phyloP scores from a whole-genome alignment of 2,329 filamentous ascomycete genomes.

The Ilyonectria robusta region DNA sequence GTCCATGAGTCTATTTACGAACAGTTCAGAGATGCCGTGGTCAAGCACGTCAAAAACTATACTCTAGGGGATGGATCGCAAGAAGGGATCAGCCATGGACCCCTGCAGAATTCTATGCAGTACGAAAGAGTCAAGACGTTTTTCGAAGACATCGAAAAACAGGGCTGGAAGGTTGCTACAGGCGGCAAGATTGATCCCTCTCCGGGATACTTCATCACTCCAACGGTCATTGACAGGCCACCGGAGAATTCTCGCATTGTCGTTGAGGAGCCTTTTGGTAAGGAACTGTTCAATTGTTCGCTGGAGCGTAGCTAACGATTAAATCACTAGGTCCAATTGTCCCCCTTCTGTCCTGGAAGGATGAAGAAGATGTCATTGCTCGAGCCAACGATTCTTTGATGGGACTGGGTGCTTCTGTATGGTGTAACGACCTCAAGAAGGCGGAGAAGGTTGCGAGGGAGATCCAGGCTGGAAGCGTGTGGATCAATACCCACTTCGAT shows the following conservation, averaged over 20 bases:
- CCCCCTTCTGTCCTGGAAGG: constrained; percentile 72
- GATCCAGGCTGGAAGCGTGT: constrained; percentile 71
- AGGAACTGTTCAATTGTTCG: neutral
- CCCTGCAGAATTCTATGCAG: constrained; percentile 76
- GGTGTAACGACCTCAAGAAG: constrained; percentile 64
- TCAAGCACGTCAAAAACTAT: constrained; percentile 56
- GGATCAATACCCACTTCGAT: constrained; percentile 72
- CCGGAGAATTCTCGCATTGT: constrained; percentile 70
- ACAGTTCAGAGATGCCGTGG: constrained; percentile 61
- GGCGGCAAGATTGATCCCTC: constrained; percentile 42
- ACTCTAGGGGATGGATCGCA: constrained; percentile 62
- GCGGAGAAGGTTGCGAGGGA: constrained; percentile 66
- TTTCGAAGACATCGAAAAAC: constrained; percentile 67
- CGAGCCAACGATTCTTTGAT: constrained; percentile 69
- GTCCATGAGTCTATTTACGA: constrained; percentile 73
- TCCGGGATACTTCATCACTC: constrained; percentile 68
- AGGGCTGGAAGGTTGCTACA: constrained; percentile 58
- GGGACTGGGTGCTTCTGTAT: constrained; percentile 71
- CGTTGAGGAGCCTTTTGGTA: constrained; percentile 66
- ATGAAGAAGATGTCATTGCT: constrained; percentile 72
- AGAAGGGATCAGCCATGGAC: constrained; percentile 62
- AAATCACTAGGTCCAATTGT: constrained; percentile 64
- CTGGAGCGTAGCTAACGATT: too few relatives aligned
- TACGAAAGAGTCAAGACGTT: constrained; percentile 64
- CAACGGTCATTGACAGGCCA: constrained; percentile 72